Base-by-base conservation (phyloP, 2,329 filamentous ascomycete species). In the Pseudogymnoascus sp. region DNA sequence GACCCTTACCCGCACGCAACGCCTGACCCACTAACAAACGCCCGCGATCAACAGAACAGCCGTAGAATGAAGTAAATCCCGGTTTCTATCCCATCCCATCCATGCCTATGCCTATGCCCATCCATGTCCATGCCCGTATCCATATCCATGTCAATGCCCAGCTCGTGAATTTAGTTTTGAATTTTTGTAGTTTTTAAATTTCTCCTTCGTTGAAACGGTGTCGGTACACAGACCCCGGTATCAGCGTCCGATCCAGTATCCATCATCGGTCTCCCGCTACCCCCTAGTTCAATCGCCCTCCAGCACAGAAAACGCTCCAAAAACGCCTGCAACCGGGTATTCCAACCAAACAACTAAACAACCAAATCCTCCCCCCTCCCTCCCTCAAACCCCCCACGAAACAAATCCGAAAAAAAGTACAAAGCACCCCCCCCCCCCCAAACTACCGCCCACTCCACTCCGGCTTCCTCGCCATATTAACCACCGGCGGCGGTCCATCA, bases 381-480 rank as follows among this genome's bases (percentile, higher is more conserved):
- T 4, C 35, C 12, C 12, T n/a, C 16, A 1, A 28, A 5, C 40
- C 40, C 40, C 5, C 16, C 7, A 42, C 3, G 1, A 1, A 42
- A 8, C 16, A 42, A 42, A 42, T 2, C 8, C 14, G 11, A 21
- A 10, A 42, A 42, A 7, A 40, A 16, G 7, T 40, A 40, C n/a
- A 40, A 37, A 4, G 3, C 4, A 28, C 25, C 11, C 14, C 33
- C 33, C 12, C 10, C 33, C 33, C 23, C 5, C 37, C 37, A 3
- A 11, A 35, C 21, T 47, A 47, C 42, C 21, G 1, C 42, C 42
- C 42, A 47, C 14, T 47, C 42, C 42, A 47, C 53, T 73, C 67
- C 7, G 93, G 93, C 74, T 97, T 97, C 68, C 87, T 85, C 50
- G 89, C 86, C 82, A 91, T 89, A 70, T 96, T 95, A 6, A 95